These are phyloP conservation scores for Miscanthus sacchariflorus DNA, from an alignment of 202 grass and related monocot genomes.

Conservation along the genomic window DNA sequence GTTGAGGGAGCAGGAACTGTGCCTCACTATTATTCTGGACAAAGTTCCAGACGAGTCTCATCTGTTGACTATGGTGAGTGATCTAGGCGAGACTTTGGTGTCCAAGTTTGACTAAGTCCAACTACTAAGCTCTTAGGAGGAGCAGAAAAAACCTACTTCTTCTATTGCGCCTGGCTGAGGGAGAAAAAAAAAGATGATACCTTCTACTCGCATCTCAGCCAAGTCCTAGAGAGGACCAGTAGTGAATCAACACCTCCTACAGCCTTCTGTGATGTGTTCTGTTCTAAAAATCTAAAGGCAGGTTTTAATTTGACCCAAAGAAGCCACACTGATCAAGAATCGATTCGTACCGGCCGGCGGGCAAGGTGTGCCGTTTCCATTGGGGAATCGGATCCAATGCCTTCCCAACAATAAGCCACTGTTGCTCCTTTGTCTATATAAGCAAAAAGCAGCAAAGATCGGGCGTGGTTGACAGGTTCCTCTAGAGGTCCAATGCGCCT, in stretches of 20 bases:
- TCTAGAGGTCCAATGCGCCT: background rate
- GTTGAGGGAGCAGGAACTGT: conserved; percentile 27
- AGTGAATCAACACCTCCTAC: background rate
- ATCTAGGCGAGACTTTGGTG: conserved; percentile 25
- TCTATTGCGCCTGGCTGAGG: background rate
- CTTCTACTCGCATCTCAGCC: background rate
- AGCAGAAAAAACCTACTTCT: background rate
- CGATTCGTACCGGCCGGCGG: background rate
- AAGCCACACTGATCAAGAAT: background rate
- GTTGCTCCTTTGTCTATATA: background rate
- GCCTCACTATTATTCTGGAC: conserved; percentile 27
- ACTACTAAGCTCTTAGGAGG: background rate
- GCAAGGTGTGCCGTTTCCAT: background rate
- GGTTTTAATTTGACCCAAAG: background rate
- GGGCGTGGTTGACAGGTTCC: background rate
- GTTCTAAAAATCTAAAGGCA: background rate
- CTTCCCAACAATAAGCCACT: conserved; percentile 14
- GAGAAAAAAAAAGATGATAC: background rate
- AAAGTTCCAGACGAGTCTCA: conserved; percentile 7
- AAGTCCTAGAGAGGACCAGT: background rate
- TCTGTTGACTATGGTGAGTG: conserved; percentile 24
- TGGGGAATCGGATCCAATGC: background rate
- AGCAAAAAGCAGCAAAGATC: conserved; percentile 10
- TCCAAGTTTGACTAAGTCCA: background rate
- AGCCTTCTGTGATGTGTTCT: background rate